Base-by-base conservation (phyloP, 108 stramenopile species). In the Epithemia pelagica region DNA sequence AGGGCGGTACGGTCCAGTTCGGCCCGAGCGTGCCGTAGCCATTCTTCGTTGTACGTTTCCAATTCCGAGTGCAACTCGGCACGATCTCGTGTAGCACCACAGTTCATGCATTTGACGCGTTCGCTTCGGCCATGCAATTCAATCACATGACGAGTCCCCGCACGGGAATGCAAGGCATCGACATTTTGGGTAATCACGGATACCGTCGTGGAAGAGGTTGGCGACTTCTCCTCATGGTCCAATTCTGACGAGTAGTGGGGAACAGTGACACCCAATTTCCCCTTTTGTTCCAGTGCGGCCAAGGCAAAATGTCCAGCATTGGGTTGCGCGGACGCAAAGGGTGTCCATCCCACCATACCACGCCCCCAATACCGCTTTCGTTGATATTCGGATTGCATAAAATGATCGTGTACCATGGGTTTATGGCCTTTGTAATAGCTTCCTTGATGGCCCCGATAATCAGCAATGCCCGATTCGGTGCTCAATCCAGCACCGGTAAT, bases 121-220 rank as follows among this genome's bases (percentile, higher is more conserved):
- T 89, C 73, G 53, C 80, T 89, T 27, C 83, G 71, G 0, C 99
- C 99, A 70, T 99, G 99, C 33, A 99, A 69, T 65, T 97, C 89
- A 0, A 93, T 68, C n/a, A 96, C 87, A 33, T 87, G 73, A 25
- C 72, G 66, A 3, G 77, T 72, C 2, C 97, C 99, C 0, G 92
- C 95, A 61, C 69, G 68, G n/a, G 76, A 73, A 72, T 99, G 99
- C 58, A 98, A 84, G 0, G 76, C 68, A 75, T 99, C 98, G 0
- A 99, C 98, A 71, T 99, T 99, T 81, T 99, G 98, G 1, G 97
- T 96, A 33, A 98, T 82, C 21, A 94, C 77, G 19, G 87, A n/a
- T 55, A 25, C 86, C n/a, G 1, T 58, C 54, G 53, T 72, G 78
- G 19, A 66, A 57, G 59, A 68, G 62, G 20, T 73, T 31, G 2